phyloP scores from a whole-genome alignment of 164 flowering plant genomes.

The Tinospora cordifolia region DNA sequence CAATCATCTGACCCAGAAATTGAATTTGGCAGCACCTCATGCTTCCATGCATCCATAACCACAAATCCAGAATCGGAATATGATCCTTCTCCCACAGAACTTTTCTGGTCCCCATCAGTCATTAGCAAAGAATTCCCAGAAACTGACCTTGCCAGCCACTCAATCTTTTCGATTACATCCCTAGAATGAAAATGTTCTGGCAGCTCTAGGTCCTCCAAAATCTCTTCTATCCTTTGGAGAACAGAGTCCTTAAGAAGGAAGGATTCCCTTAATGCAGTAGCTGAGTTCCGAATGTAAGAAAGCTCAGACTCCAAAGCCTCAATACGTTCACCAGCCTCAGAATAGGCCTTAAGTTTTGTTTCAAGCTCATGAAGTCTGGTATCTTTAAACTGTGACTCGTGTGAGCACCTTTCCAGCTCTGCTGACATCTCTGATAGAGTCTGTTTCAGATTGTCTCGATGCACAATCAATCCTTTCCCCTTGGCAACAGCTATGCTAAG shows the following conservation, averaged over 20 bases:
- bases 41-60: constrained; percentile 61
- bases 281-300: constrained; percentile 94
- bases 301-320: constrained; percentile 98
- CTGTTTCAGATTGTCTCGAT: constrained; percentile 81
- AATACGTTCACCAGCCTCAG: constrained; percentile 94
- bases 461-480: constrained; percentile 87
- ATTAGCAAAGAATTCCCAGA: constrained; percentile 45
- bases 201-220: constrained; percentile 79
- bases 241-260: constrained; percentile 90
- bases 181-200: constrained; percentile 86
- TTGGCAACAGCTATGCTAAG: constrained; percentile 93
- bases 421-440: constrained; percentile 63
- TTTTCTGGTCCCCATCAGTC: constrained; percentile 71
- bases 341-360: constrained; percentile 53
- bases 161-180: constrained; percentile 79
- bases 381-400: constrained; percentile 69
- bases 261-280: constrained; percentile 85
- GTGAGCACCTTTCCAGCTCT: constrained; percentile 65
- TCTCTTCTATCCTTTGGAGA: constrained; percentile 93
- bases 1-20: constrained; percentile 46
- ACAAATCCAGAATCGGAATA: constrained; percentile 60
- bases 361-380: constrained; percentile 55
- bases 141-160: constrained; percentile 75
- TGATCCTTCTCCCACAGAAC: constrained; percentile 53
- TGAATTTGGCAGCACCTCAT: constrained; percentile 35